Evolutionary conservation across 148 eudicot genomes (phyloP), one percentile per base, ranked within the genome.

Genomic region (Rhododendron molle): DNA sequence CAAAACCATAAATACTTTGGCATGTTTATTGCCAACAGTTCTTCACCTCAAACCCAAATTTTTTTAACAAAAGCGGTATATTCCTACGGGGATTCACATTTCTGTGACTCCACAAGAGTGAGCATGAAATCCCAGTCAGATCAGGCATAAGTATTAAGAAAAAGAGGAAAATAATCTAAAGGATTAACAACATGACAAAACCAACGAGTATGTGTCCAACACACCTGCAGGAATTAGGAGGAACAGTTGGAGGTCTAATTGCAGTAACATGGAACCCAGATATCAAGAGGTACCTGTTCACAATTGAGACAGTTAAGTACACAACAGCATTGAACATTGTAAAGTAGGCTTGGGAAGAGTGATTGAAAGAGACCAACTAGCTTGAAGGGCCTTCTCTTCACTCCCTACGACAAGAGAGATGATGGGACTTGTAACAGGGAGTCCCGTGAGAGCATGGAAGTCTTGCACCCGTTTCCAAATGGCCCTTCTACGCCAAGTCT

Each of bases 201-300:
- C 47, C 44, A 62, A 67, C 7, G 5, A 4, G 84, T 44, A 34
- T 16, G 77, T 16, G 7, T 62, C 67, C 44, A 85, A 88, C 90
- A 80, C 76, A 97, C 99, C 99, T 97, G 99, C 99, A 97, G 38
- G 98, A 97, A 87, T 97, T 97, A 72, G 98, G 93, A 50, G 99
- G 94, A 67, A 97, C 99, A 8, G 98, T 97, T 77, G 99, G 99
- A 79, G 99, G 99, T 86, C 99, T 90, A 82, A 97, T 97, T 74
- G 99, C 98, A 85, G 96, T 94, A 71, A 95, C 94, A 89, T 97
- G 99, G 80, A 95, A 95, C 81, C 99, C 99, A 78, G 94, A 93
- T 88, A 90, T 87, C 58, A 97, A 88, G 86, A 97, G 85, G 90
- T 97, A 90, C 89, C 99, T 97, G 92, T 60, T 82, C 62, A 87